Base-by-base conservation (phyloP, 2,329 filamentous ascomycete genomes). In the Phaeosphaeriaceae sp. region DNA sequence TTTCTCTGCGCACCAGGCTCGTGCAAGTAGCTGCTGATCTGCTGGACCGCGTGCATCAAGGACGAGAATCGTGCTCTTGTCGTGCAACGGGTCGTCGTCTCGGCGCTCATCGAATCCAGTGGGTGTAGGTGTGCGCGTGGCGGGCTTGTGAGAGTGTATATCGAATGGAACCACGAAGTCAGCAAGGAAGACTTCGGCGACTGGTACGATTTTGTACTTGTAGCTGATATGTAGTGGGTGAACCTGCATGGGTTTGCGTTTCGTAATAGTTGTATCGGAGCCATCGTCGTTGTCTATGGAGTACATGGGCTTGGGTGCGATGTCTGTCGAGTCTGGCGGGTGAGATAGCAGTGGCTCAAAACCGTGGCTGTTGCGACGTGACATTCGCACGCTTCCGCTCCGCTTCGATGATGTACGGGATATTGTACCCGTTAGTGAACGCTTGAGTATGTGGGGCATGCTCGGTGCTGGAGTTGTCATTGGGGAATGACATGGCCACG, bases 1-100 rank as follows among this genome's bases (percentile, higher is more conserved):
- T 65, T 85, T 87, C 70, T 91, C 87, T 0, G 90, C 88, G 72
- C 91, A 93, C 64, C 91, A 82, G 1, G 90, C 90, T 49, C 91
- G 82, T 1, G 88, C 89, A 52, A 93, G 78, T 9, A 93, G 83
- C 75, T 92, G 89, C 70, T 90, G 80, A 13, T 86, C 89, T 1
- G 85, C 85, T 55, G 86, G 86, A 41, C 87, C 85, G 22, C 88
- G 80, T 19, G 81, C 80, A 63, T 83, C 81, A 11, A 84, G 70
- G 4, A 82, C 71, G 1, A 81, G 67, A 1, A 81, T 70, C 2
- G 62, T 65, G n/a, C 71, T 71, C 10, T 71, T 70, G 7, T 70
- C 67, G 7, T 68, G 58, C 13, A 57, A 51, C 1, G 51, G 53
- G 17, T 54, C 55, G 9, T 60, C 65, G 0, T 66, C 60, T 17